Evolutionary conservation across 805 yeast genomes (phyloP), one percentile per base, ranked within the genome.

Genomic region (Kluyveromyces lactis): DNA sequence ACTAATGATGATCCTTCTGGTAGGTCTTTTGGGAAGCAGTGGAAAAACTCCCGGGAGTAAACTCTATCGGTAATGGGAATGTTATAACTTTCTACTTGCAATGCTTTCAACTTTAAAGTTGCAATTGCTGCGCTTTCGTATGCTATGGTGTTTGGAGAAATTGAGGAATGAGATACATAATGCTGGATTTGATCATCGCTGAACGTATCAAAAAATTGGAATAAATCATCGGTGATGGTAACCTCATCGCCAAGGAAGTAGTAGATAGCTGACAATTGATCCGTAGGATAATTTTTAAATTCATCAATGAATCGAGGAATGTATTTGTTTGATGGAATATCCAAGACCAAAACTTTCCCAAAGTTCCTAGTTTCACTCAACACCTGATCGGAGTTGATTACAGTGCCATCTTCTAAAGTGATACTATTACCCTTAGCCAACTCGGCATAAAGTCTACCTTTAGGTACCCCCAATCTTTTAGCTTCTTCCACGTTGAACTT

Each of bases 191-290:
- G 53, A 0, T 56, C 45, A 0, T 78, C 35, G 17, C 49, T 81
- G 48, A 86, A 80, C 4, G 66, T 56, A 38, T 69, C 58, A 49
- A 83, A 68, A 46, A 85, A 80, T 0, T 55, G 43, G 4, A 60
- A 35, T 47, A 83, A 75, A 4, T 61, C 62, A 1, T 62, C 58
- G 46, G 63, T 63, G 27, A 64, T 44, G 0, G 73, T 66, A 1
- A 85, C 66, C 2, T 69, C 73, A 4, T 69, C 73, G n/a, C 83
- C 92, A 19, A 92, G 61, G 42, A 86, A 74, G 59, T 86, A 95
- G 56, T 85, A 87, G 1, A 87, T 81, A 1, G 76, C 72, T 16
- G 71, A 62, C 2, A 67, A 62, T 3, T 58, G 46, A 4, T 45
- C 46, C n/a, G 26, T 23, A 30, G 53, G 55, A 42, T 53, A 50